Base-by-base conservation (phyloP, 2,329 filamentous ascomycete genomes). In the Fusarium staphyleae region DNA sequence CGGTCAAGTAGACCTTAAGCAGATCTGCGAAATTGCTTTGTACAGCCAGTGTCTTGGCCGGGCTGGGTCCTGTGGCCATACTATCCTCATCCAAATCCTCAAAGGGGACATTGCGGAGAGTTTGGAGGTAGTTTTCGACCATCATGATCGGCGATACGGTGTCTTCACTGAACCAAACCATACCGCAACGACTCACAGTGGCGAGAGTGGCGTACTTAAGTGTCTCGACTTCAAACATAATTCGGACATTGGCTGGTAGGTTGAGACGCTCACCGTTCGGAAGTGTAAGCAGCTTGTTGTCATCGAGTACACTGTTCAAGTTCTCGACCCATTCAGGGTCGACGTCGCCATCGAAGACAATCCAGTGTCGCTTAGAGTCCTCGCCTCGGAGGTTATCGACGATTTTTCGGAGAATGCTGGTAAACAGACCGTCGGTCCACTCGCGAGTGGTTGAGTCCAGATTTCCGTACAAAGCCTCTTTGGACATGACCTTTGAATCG, bases 261-360 rank as follows among this genome's bases (percentile, higher is more conserved):
- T 95, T 97, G 48, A 99, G 87, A 80, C 95, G 93, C 76, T 99
- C 95, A 76, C 95, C 95, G 66, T 99, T 99, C 22, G 95, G 96
- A 62, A 99, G 78, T 0, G 95, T 99, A 26, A 99, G 84, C 34
- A 99, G 81, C 74, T 98, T 99, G 80, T 99, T 99, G 77, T 99
- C 95, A 70, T 99, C 95, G 34, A 99, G 85, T 51, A 99, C 96
- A 82, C 91, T 96, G 86, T 99, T 99, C 81, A 99, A 79, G 74
- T 99, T 99, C 73, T 99, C 95, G 63, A 99, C 95, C 95, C 95
- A 99, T 74, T 98, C 96, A 1, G 95, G 95, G 74, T 99, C 95
- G 57, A 99, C 95, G 72, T 99, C 95, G 57, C 95, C 96, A 72
- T 99, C 95, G 68, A 99, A 99, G 5, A 99, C 90, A 67, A 99